These are phyloP conservation scores for Serendipita sp. DNA, from an alignment of 768 basidiomycete genomes.

Conservation along the genomic window DNA sequence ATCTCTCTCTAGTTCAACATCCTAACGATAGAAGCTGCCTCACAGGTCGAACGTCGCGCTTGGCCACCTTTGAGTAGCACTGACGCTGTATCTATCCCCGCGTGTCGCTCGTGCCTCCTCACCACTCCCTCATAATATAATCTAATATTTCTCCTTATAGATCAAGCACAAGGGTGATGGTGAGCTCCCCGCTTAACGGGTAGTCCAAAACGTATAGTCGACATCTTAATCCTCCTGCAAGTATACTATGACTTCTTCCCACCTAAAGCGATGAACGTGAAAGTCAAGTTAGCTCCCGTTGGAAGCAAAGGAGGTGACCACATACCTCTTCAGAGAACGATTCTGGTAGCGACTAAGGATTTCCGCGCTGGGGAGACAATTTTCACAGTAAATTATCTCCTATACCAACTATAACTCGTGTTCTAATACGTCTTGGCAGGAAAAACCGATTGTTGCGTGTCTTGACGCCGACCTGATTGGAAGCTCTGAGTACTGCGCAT, in stretches of 20 bases:
- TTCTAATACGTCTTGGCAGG: conserved; percentile 27
- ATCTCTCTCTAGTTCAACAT: conserved; percentile 1
- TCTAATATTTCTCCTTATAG: conserved; percentile 25
- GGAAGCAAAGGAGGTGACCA: background rate
- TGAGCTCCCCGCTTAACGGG: conserved; percentile 25
- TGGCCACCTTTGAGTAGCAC: conserved; percentile 15
- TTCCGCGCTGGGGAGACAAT: conserved; percentile 56
- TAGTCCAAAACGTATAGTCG: background rate
- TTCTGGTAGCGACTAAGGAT: conserved; percentile 49
- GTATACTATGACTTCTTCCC: conserved; percentile 70
- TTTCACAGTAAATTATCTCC: conserved; percentile 37
- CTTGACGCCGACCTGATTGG: conserved; percentile 58
- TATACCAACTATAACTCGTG: background rate
- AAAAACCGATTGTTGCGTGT: conserved; percentile 51
- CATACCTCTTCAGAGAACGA: conserved; percentile 16
- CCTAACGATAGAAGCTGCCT: background rate
- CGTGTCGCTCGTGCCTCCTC: conserved; percentile 5
- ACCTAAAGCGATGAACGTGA: conserved; percentile 50
- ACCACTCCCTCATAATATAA: conserved; percentile 14
- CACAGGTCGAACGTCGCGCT: background rate
- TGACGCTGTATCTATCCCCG: conserved; percentile 3
- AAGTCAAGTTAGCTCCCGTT: conserved; percentile 24
- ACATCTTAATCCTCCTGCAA: conserved; percentile 5
- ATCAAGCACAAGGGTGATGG: conserved; percentile 56
- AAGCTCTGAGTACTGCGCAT: conserved; percentile 51